A percentile compares a stretch with the other conserved stretches of the same genome.
Evolutionary conservation across 2,329 filamentous ascomycete genomes (phyloP).

Genomic region (Calonectria leucothoes): DNA sequence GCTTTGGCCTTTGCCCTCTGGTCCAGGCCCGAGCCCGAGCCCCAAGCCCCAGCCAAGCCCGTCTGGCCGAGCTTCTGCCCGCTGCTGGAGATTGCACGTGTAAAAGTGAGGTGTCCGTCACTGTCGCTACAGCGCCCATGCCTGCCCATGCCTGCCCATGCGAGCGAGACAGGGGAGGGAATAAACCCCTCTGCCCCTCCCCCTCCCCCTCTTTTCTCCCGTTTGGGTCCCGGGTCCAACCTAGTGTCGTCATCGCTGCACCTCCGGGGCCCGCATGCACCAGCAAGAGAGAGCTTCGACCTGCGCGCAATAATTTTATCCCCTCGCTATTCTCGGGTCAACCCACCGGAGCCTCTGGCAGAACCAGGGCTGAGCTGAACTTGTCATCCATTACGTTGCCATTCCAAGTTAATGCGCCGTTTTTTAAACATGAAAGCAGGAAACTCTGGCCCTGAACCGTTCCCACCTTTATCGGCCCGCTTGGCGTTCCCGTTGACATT

Average conservation of each 20-base stretch:
- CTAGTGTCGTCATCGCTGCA: conserved; percentile 40
- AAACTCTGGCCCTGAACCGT: not conserved
- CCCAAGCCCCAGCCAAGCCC: not conserved
- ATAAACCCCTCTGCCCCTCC: conserved; percentile 25
- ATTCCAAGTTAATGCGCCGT: not conserved
- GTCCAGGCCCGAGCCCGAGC: no score
- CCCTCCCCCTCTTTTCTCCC: conserved; percentile 36
- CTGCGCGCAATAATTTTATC: conserved; percentile 12
- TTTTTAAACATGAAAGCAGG: not conserved
- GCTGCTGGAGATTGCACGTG: conserved; percentile 10
- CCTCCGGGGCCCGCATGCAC: conserved; percentile 8
- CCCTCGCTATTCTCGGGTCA: conserved; percentile 12
- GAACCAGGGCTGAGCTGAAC: not conserved
- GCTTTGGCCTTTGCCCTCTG: not conserved
- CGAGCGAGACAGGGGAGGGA: conserved; percentile 24
- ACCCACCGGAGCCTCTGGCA: not conserved
- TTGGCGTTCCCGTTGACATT: conserved; percentile 19
- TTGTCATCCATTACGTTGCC: not conserved
- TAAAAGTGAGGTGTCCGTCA: conserved; percentile 17
- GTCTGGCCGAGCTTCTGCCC: conserved; percentile 19
- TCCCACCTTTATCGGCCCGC: conserved; percentile 35
- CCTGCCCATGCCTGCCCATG: conserved; percentile 5
- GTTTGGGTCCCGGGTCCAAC: conserved; percentile 17
- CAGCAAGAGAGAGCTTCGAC: not conserved
- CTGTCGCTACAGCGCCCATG: not conserved